Percentiles rank a stretch among this genome's conserved stretches.
phyloP scores from a whole-genome alignment of 371 early-diverging fungal species.

The Batkoa obscura region DNA sequence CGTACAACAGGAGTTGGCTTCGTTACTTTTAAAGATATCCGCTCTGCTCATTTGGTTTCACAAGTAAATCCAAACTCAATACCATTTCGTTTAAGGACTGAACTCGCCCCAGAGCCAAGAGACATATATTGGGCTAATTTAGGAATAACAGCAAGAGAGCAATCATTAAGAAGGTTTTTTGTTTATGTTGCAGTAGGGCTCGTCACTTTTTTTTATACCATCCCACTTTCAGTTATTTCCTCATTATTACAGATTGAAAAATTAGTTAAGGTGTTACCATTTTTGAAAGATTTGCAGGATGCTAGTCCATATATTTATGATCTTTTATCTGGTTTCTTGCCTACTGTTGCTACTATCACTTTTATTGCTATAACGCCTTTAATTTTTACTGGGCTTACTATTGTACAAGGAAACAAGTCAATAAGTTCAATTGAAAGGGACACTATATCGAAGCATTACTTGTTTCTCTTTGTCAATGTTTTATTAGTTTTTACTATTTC shows the following conservation, averaged over 20 bases:
- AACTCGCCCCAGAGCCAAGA: slow-evolving; percentile 78
- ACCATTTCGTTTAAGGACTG: slow-evolving; percentile 27
- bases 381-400: slow-evolving; percentile 35
- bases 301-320: slow-evolving; percentile 22
- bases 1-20: slow-evolving; percentile 25
- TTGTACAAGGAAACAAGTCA: slow-evolving; percentile 30
- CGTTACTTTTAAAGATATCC: slow-evolving; percentile 29
- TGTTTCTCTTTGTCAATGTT: slow-evolving; percentile 73
- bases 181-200: slow-evolving; percentile 30
- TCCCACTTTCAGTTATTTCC: slow-evolving; percentile 46
- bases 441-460: slow-evolving; percentile 59
- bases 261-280: slow-evolving; percentile 29
- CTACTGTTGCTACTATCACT: slow-evolving; percentile 21
- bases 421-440: slow-evolving; percentile 39
- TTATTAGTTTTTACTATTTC: slow-evolving; percentile 67
- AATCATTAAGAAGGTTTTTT: slow-evolving; percentile 22
- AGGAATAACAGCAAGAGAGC: slow-evolving; percentile 27
- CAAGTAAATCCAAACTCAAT: slow-evolving; percentile 13
- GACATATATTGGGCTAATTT: slow-evolving; percentile 78
- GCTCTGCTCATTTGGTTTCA: slow-evolving; percentile 7
- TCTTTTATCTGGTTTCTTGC: slow-evolving; percentile 27
- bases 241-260: slow-evolving; percentile 54
- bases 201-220: slow-evolving; percentile 41
- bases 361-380: slow-evolving; percentile 43
- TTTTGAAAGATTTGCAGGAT: slow-evolving; percentile 21